Evolutionary conservation across 257 asterid species (phyloP), one percentile per base, ranked within the genome.

Genomic region (Fraxinus americana): DNA sequence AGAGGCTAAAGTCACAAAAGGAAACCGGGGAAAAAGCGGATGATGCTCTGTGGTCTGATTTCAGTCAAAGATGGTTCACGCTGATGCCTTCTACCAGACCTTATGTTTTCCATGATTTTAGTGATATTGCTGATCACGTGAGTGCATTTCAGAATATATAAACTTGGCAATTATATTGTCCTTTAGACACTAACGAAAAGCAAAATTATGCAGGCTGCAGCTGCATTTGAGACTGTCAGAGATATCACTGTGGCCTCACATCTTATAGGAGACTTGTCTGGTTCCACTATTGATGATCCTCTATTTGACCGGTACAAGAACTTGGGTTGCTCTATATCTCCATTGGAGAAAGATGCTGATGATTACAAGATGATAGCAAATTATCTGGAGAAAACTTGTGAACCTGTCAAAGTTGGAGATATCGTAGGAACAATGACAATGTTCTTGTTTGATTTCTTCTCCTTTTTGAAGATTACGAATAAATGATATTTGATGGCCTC

Each of bases 161-260:
- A 9, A 0, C 23, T 23, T 11, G 10, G 39, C 1, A 27, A 29
- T 73, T 50, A 16, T 19, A 52, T n/a, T 21, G 35, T 1, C 50
- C 30, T 2, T 23, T 4, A 8, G 19, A 7, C 32, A 21, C 14
- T 43, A 11, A 50, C 65, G 0, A 8, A 30, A 9, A 12, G 14
- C 48, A 16, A 43, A 23, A 11, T 3, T 1, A 4, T 91, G 88
- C 86, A 93, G 99, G 97, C 78, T 65, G 99, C 89, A 65, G 77
- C 98, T 68, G 89, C 85, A 30, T 81, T 88, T 38, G 99, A 96
- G 80, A 89, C 91, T 0, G 39, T 92, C 29, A 87, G 97, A 65
- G 99, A 96, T 70, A 91, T 93, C 75, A 93, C 85, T 0, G 85
- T 72, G 17, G 99, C 99, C 17, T 93, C 99, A 3, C 95, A 89